Conservation (phyloP, 805 yeast species). For the Pichia gijzeniarum region DNA sequence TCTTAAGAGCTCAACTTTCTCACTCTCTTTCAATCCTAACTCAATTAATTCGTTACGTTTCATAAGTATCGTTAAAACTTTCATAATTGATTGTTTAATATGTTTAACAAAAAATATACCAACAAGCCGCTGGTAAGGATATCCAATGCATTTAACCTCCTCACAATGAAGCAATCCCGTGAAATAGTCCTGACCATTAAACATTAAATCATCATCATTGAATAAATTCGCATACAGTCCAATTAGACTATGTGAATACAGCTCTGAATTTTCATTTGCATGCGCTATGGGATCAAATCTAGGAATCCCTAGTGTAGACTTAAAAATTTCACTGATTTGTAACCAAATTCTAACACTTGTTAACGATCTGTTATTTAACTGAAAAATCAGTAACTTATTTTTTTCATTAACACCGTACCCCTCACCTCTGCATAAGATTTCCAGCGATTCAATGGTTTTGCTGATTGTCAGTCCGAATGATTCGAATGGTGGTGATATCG, state of each 20-base stretch:
- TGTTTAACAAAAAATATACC: slow-evolving; percentile 45
- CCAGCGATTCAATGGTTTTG: slow-evolving; percentile 57
- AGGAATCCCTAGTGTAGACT: slow-evolving; percentile 16
- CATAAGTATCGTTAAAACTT: slow-evolving; percentile 16
- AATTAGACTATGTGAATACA: slow-evolving; percentile 26
- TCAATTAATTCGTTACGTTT: neutral
- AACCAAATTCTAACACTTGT: slow-evolving; percentile 48
- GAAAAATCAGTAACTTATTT: slow-evolving; percentile 38
- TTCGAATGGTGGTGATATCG: slow-evolving; percentile 27
- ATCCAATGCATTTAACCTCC: slow-evolving; percentile 41
- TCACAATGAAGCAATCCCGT: slow-evolving; percentile 43
- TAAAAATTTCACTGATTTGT: slow-evolving; percentile 29
- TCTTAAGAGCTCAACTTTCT: slow-evolving; percentile 3
- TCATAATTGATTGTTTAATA: slow-evolving; percentile 40
- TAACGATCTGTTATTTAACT: slow-evolving; percentile 55
- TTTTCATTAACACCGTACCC: slow-evolving; percentile 22
- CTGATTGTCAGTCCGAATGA: slow-evolving; percentile 33
- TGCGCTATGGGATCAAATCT: slow-evolving; percentile 17
- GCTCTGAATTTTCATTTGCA: slow-evolving; percentile 16
- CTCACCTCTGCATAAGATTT: slow-evolving; percentile 56
- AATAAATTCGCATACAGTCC: slow-evolving; percentile 53
- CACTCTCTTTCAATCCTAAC: neutral
- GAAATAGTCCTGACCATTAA: slow-evolving; percentile 43
- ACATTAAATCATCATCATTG: slow-evolving; percentile 30
- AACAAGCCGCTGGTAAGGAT: slow-evolving; percentile 41